Base-by-base conservation (phyloP, 2,329 filamentous ascomycete species). In the Clarireedia paspali region DNA sequence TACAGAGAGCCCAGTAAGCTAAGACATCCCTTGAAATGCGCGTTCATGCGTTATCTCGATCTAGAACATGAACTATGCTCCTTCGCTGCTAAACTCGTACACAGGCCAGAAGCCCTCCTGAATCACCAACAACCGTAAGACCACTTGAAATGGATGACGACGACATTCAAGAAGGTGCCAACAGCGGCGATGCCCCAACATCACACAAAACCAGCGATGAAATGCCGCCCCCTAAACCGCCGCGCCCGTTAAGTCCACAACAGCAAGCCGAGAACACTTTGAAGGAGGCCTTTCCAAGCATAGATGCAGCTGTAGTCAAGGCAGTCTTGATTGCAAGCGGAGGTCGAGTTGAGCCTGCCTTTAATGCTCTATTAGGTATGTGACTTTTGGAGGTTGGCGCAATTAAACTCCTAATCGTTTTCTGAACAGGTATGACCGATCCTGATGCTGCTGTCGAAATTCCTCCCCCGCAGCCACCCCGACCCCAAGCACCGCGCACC, bases 241-340 rank as follows among this genome's bases (percentile, higher is more conserved):
- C 91, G 36, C 84, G 91, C 57, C 92, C 92, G 47, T 67, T 89
- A 66, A 89, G 83, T 61, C 87, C 94, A 60, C 81, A 86, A 59
- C 86, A 95, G 71, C 88, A 95, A 75, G 91, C 90, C 48, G 87
- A 92, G 72, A 82, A 83, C 65, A 96, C 91, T 3, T 77, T 99
- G 55, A 92, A 89, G 70, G 94, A 99, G 71, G 94, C 94, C 0
- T 99, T 99, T 66, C 94, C 94, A 0, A 80, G 76, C 55, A 88
- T 96, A 59, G 94, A 99, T 53, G 70, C 74, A 6, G 71, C 83
- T 46, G 87, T 99, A 47, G 82, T 99, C 71, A 95, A 86, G 72
- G 94, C 94, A 30, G 88, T 99, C 0, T 74, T 99, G 61, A 79
- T 82, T 24, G 94, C 94, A 14, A 97, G 94, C 70, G 80, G 85